Conservation (phyloP, 106 monocot genomes). For the Iris macrosiphon region DNA sequence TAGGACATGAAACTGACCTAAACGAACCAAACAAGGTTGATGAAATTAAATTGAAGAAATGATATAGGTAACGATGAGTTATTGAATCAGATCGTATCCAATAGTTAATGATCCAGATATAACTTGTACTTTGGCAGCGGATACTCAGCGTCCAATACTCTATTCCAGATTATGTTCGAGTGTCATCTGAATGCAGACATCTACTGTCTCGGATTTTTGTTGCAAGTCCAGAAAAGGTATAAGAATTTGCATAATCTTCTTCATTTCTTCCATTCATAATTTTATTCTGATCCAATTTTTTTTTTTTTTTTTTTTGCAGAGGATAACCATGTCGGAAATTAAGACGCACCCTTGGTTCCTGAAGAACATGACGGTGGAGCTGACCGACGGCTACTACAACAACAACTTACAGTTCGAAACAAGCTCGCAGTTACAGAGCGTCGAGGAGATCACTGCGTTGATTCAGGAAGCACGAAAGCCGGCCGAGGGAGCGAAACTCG, state of each 20-base stretch:
- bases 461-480: slow-evolving; percentile 67
- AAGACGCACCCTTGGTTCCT: slow-evolving; percentile 70
- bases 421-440: slow-evolving; percentile 40
- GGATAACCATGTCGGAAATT: slow-evolving; percentile 69
- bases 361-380: slow-evolving; percentile 58
- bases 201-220: slow-evolving; percentile 67
- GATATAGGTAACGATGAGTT: no score
- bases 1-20: no score
- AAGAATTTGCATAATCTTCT: background rate
- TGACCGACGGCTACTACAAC: slow-evolving; percentile 35
- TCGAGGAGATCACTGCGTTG: slow-evolving; percentile 54
- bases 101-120: background rate
- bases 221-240: slow-evolving; percentile 54
- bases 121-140: slow-evolving; percentile 28
- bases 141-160: slow-evolving; percentile 66
- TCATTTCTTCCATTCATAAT: background rate
- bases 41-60: no score
- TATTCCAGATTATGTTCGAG: slow-evolving; percentile 55
- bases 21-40: no score
- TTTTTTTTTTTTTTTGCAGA: slow-evolving; percentile 24
- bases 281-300: background rate
- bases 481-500: slow-evolving; percentile 13
- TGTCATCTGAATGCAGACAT: slow-evolving; percentile 52
- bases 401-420: slow-evolving; percentile 6
- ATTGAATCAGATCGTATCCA: background rate